Evolutionary conservation across 108 stramenopile species (phyloP).

Genomic region (Nitzschia inconspicua): DNA sequence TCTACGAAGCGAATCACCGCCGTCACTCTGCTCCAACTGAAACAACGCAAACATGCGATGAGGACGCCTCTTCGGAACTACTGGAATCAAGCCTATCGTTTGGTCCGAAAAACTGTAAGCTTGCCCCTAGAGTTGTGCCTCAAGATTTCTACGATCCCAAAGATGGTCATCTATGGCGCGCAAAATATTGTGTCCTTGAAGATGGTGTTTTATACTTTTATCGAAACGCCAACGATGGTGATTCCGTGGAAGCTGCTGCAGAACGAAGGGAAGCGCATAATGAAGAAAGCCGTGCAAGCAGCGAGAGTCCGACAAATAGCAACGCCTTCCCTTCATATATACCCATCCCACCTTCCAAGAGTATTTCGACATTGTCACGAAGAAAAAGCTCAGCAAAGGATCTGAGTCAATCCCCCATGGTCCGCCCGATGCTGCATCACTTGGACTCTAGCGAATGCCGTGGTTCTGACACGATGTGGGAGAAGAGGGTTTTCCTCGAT

Average conservation of each 20-base stretch:
- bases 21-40: not conserved
- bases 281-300: not conserved
- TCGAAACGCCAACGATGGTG: slow-evolving; percentile 54
- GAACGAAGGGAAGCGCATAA: slow-evolving; percentile 42
- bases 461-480: slow-evolving; percentile 32
- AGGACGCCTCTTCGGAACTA: not conserved
- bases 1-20: slow-evolving; percentile 7
- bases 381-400: not conserved
- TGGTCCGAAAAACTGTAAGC: not conserved
- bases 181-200: slow-evolving; percentile 75
- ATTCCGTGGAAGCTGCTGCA: slow-evolving; percentile 52
- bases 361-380: not conserved
- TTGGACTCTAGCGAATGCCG: not conserved
- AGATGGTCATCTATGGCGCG: slow-evolving; percentile 71
- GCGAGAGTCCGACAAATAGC: not conserved
- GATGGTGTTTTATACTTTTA: slow-evolving; percentile 80
- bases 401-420: slow-evolving; percentile 56
- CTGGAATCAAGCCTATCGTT: not conserved
- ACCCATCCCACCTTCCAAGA: not conserved
- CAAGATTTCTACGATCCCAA: slow-evolving; percentile 53
- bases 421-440: slow-evolving; percentile 16
- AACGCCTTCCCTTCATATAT: not conserved
- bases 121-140: slow-evolving; percentile 11
- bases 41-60: not conserved
- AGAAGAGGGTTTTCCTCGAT: slow-evolving; percentile 72